Base-by-base conservation (phyloP, 2,329 filamentous ascomycete species). In the Colletotrichum sp. region DNA sequence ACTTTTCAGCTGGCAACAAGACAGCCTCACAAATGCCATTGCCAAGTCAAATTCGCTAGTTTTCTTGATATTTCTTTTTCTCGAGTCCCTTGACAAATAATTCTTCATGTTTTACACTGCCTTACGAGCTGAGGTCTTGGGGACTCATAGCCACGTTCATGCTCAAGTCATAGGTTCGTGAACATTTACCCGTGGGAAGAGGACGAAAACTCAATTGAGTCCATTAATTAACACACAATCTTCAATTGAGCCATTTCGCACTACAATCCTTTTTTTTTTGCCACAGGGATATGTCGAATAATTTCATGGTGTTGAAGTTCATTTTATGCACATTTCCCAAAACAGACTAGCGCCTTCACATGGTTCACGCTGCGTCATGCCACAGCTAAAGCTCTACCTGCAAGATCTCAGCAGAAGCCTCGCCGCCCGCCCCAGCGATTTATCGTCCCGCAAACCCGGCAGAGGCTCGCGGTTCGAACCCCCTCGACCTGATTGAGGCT, bases 291-390 rank as follows among this genome's bases (percentile, higher is more conserved):
- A 52, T 21, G n/a, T 21, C 44, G 44, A 52, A 52, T 52, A 32
- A 60, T 60, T 28, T 32, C 30, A 32, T 60, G 57, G 28, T n/a
- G 59, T 63, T 63, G 59, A 34, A 21, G 59, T 36, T 63, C 44
- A 52, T 52, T 34, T 64, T n/a, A 64, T 24, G 30, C 28, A 10
- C 5, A 6, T 6, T n/a, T 59, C 74, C 74, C 7, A 74, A 76
- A 74, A 9, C 18, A 65, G 70, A 65, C 74, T 76, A 76, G 74
- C 49, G 64, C 55, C 13, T 57, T 49, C 55, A 63, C 34, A 68
- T 68, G 66, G 72, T 59, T 65, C 39, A 44, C 57, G 67, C 72
- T 76, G 76, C 76, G 76, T 77, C 76, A 77, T 77, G n/a, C 68
- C 32, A 72, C 68, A 75, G 67, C 66, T 65, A 57, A 13, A 62